Evolutionary conservation across 495 filamentous ascomycete genomes (phyloP), one percentile per base, ranked within the genome.

Genomic region (Apiosordaria backusii): DNA sequence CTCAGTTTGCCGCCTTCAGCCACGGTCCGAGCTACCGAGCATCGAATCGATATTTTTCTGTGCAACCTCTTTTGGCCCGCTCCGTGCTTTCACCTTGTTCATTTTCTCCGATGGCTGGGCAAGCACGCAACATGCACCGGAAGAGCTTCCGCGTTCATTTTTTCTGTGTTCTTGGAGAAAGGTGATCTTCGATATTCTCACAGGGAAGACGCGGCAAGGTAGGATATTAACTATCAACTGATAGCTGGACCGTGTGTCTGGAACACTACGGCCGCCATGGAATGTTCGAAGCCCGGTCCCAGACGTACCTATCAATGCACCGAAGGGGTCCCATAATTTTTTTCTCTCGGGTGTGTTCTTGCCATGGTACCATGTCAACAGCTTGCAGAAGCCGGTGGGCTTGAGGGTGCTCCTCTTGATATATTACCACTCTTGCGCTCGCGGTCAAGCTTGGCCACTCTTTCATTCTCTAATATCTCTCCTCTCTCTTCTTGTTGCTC

Each of bases 401-500:
- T 45, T 2, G 35, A 45, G 35, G n/a, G 5, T 45, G 35, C 35
- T 45, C 35, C 35, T 15, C 10, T 2, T 15, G 60, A 45, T 22
- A 24, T n/a, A 61, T 9, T 21, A 61, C 18, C 18, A 22, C 18
- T 21, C 60, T 74, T 76, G 76, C 75, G 74, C 70, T 53, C 64
- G 27, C 52, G 26, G 52, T 62, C 52, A 27, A 15, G 22, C 9
- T 45, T 45, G 10, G 35, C 35, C 35, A 45, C 35, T 45, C 16
- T 45, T 45, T 45, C 35, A 13, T 2, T 6, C 35, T 45, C 35
- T 45, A 2, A 13, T 1, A 13, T 45, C 9, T 18, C 35, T 45
- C 35, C 16, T 45, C 35, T 13, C 5, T 13, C 35, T 45, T 45
- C 35, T 45, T 45, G 35, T 45, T 45, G 6, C 16, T 13, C 35